A percentile compares a stretch with the other conserved stretches of the same genome.
phyloP scores from a whole-genome alignment of 2,329 filamentous ascomycete genomes.

The Biscogniauxia sp. region DNA sequence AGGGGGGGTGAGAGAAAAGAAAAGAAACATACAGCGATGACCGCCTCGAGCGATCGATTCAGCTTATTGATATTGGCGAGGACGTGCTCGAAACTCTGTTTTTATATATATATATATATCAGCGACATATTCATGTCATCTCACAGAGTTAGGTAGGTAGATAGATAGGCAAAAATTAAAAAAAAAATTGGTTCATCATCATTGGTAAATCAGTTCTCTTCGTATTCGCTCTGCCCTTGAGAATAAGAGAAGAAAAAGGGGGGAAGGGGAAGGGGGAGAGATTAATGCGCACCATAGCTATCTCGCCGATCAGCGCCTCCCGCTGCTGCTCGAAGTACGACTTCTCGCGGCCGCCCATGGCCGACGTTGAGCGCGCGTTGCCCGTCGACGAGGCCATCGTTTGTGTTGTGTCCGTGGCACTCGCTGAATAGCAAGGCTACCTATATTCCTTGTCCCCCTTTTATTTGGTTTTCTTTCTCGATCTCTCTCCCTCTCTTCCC shows the following conservation, averaged over 20 bases:
- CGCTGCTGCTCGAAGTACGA: constrained; percentile 76
- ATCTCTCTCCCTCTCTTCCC: no score
- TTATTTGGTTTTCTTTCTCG: no score
- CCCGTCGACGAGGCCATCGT: background rate
- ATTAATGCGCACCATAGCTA: constrained; percentile 59
- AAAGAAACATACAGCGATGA: constrained; percentile 68
- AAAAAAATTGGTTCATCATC: no score
- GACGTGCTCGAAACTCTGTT: constrained; percentile 79
- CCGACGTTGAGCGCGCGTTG: constrained; percentile 24
- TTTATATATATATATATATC: background rate
- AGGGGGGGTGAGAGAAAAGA: background rate
- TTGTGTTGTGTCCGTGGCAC: no score
- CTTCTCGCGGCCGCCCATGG: constrained; percentile 41
- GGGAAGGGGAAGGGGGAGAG: background rate
- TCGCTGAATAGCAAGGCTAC: no score
- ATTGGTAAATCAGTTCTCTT: no score
- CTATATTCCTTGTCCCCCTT: no score
- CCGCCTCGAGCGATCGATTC: constrained; percentile 86
- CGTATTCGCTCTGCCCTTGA: no score
- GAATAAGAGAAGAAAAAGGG: background rate
- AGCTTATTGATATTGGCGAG: constrained; percentile 95
- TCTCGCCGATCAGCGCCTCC: constrained; percentile 67
- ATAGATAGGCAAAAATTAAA: no score
- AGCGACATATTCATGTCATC: background rate
- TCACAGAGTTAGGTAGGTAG: background rate